Percentiles rank a stretch among this genome's conserved stretches.
Evolutionary conservation across 441 rosid genomes (phyloP).

Genomic region (Geranium incanum): DNA sequence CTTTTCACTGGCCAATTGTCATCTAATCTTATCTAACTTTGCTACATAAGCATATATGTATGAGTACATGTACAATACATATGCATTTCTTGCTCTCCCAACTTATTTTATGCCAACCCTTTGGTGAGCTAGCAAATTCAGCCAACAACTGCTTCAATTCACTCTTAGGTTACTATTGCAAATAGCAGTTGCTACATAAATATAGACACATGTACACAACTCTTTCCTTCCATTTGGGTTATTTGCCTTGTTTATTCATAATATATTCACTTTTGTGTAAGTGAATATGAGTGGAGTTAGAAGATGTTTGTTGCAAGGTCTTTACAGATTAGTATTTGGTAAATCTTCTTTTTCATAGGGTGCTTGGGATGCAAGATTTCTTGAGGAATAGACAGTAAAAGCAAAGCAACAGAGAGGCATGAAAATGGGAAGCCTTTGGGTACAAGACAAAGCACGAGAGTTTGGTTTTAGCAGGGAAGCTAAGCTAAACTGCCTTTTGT

Average conservation of each 20-base stretch:
- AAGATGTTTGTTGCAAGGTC: conserved; percentile 38
- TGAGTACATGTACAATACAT: neutral
- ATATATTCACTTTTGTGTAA: conserved; percentile 22
- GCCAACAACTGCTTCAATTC: conserved; percentile 31
- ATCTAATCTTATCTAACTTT: neutral
- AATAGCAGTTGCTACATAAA: conserved; percentile 17
- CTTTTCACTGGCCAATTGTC: conserved; percentile 5
- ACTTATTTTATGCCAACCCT: neutral
- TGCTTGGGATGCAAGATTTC: conserved; percentile 53
- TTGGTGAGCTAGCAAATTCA: conserved; percentile 35
- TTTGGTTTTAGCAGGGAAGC: conserved; percentile 12
- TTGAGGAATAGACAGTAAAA: conserved; percentile 48
- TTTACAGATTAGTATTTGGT: conserved; percentile 24
- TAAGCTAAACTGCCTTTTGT: conserved; percentile 11
- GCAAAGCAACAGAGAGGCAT: conserved; percentile 34
- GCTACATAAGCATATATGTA: neutral
- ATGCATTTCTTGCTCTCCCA: neutral
- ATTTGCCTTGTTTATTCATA: neutral
- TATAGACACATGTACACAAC: conserved; percentile 14
- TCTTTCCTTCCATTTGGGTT: conserved; percentile 5
- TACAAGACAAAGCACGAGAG: conserved; percentile 48
- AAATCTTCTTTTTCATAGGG: conserved; percentile 25
- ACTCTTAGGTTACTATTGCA: conserved; percentile 22
- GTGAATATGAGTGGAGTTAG: conserved; percentile 4
- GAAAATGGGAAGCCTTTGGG: conserved; percentile 38